Conservation (phyloP, 305 asterid genomes). For the Fraxinus xanthoxyloides region DNA sequence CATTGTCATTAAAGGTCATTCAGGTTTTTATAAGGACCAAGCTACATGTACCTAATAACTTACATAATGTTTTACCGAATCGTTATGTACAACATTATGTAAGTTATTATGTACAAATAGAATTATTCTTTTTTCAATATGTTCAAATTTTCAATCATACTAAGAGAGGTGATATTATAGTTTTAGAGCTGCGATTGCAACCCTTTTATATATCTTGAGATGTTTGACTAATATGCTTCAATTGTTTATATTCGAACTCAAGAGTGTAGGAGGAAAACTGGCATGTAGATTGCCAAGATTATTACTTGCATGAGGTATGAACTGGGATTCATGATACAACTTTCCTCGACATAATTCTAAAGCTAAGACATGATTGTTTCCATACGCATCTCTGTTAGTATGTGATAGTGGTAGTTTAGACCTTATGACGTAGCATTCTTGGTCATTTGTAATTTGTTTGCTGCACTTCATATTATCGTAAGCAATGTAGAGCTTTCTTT, state of each 20-base stretch:
- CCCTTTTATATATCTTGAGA: neutral
- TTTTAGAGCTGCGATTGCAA: neutral
- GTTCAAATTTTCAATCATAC: neutral
- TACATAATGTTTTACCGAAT: no score
- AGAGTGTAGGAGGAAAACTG: neutral
- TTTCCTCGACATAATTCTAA: neutral
- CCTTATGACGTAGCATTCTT: neutral
- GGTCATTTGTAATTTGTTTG: neutral
- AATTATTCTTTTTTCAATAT: no score
- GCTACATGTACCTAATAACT: no score
- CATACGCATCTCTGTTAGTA: neutral
- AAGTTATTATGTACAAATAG: no score
- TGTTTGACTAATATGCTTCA: neutral
- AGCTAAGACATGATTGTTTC: neutral
- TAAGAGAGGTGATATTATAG: neutral
- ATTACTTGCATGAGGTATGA: neutral
- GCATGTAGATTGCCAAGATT: neutral
- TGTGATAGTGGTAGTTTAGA: neutral
- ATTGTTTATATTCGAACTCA: neutral
- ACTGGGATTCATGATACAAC: neutral
- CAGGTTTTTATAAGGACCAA: no score
- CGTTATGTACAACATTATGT: no score
- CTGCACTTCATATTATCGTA: neutral
- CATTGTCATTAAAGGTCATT: neutral
- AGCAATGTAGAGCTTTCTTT: neutral